phyloP scores from a whole-genome alignment of 2,329 filamentous ascomycete genomes.

The Beauveria medogensis region DNA sequence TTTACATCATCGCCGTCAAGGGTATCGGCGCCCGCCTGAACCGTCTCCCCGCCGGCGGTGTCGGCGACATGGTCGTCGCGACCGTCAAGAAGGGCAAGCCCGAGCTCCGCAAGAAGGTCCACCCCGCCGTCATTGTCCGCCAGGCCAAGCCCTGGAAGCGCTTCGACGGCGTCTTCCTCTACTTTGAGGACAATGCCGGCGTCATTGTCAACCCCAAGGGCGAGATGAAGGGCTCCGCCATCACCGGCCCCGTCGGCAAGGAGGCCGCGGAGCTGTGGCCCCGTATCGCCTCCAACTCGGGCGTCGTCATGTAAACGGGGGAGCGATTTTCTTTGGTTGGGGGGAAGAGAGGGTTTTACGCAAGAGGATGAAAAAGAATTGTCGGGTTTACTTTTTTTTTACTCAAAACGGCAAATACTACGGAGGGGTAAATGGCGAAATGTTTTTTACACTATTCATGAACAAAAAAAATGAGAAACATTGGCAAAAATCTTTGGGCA shows the following conservation, averaged over 20 bases:
- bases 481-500: not conserved
- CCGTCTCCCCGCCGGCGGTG: constrained; percentile 92
- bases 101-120: constrained; percentile 99
- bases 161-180: constrained; percentile 96
- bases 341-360: constrained; percentile 8
- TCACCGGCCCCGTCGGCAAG: constrained; percentile 98
- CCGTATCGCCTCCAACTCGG: constrained; percentile 99
- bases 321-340: constrained; percentile 12
- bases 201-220: constrained; percentile 99
- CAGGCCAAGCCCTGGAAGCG: constrained; percentile 99
- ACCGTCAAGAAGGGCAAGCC: constrained; percentile 99
- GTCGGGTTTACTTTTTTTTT: not conserved
- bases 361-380: constrained; percentile 21
- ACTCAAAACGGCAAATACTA: not conserved
- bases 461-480: constrained; percentile 6
- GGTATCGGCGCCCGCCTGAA: constrained; percentile 96
- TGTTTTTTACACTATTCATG: constrained; percentile 11
- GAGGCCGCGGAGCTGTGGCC: constrained; percentile 99
- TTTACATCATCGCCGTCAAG: constrained; percentile 99
- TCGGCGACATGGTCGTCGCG: constrained; percentile 99
- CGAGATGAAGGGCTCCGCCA: constrained; percentile 99
- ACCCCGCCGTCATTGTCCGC: constrained; percentile 97
- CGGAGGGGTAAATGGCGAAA: constrained; percentile 7
- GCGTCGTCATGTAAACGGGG: constrained; percentile 94
- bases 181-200: constrained; percentile 99